phyloP scores from a whole-genome alignment of 768 basidiomycete species.

The Leccinum boreale region DNA sequence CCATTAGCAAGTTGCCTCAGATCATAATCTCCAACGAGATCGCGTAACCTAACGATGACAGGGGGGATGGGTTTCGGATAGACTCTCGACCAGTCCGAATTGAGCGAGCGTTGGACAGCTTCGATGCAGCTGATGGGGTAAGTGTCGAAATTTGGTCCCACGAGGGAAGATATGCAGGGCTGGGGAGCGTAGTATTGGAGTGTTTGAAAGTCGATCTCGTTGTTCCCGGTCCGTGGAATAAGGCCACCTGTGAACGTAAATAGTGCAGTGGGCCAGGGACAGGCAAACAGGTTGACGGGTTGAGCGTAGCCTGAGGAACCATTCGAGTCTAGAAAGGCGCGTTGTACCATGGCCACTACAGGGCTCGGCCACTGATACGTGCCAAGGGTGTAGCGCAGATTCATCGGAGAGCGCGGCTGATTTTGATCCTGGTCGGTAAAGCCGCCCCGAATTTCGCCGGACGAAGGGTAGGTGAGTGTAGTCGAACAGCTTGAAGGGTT shows the following conservation, averaged over 20 bases:
- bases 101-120: conserved; percentile 10
- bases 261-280: neutral
- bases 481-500: neutral
- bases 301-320: neutral
- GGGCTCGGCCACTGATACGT: conserved; percentile 16
- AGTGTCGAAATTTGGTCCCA: neutral
- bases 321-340: neutral
- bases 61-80: conserved; percentile 21
- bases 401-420: neutral
- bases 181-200: conserved; percentile 5
- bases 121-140: conserved; percentile 13
- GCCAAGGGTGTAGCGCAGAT: neutral
- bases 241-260: conserved; percentile 7
- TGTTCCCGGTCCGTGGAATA: conserved; percentile 6
- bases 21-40: conserved; percentile 8
- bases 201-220: neutral
- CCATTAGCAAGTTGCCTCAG: conserved; percentile 4
- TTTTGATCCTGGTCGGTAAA: neutral
- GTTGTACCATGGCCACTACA: conserved; percentile 9
- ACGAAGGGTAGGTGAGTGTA: neutral
- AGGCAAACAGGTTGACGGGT: neutral
- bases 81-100: conserved; percentile 2
- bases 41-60: conserved; percentile 16
- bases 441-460: neutral
- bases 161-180: neutral